Evolutionary conservation across 2,329 filamentous ascomycete genomes (phyloP), one percentile per base, ranked within the genome.

Genomic region (Arthroderma sp.): DNA sequence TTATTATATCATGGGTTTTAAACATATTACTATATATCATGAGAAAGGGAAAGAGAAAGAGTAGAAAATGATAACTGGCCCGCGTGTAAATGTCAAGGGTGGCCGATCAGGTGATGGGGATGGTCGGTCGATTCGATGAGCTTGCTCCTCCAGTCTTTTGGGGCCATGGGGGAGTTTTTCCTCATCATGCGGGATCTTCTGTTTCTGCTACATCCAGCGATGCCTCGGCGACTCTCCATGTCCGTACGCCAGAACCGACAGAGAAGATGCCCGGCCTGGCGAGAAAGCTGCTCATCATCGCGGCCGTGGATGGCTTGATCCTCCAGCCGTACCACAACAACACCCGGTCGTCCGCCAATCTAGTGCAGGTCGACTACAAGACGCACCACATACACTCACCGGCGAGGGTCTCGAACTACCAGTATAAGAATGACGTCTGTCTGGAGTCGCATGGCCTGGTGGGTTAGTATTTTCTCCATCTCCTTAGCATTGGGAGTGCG

Each of bases 221-320:
- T 51, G 47, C 15, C 47, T 51, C 21, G 4, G 21, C 41, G 41
- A 25, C 21, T 51, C 2, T 51, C 19, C 23, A n/a, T 23, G 19
- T 17, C 15, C 47, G 7, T 13, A 33, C 13, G 25, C 25, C 47
- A 51, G 47, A 33, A 31, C 47, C n/a, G 47, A 31, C 25, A 33
- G 47, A 31, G 23, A 51, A 51, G 47, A 93, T 94, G 89, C 85
- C 88, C 57, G 79, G 81, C 63, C 76, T 95, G 60, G 83, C 87
- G 59, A 86, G 87, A 68, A 94, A 93, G 73, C 75, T 95, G 57
- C 69, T 90, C 62, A 82, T 95, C 63, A 85, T 85, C 71, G 88
- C 90, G 57, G 84, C 88, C 25, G 81, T 85, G 56, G 90, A 96
- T 67, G 90, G 90, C 58, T 78, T 96, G 55, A 77, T 95, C 62